Percentiles rank a stretch among this genome's conserved stretches.
These are phyloP conservation scores for Neocatenulostroma microsporum DNA, from an alignment of 2,329 filamentous ascomycete genomes.

Conservation along the genomic window DNA sequence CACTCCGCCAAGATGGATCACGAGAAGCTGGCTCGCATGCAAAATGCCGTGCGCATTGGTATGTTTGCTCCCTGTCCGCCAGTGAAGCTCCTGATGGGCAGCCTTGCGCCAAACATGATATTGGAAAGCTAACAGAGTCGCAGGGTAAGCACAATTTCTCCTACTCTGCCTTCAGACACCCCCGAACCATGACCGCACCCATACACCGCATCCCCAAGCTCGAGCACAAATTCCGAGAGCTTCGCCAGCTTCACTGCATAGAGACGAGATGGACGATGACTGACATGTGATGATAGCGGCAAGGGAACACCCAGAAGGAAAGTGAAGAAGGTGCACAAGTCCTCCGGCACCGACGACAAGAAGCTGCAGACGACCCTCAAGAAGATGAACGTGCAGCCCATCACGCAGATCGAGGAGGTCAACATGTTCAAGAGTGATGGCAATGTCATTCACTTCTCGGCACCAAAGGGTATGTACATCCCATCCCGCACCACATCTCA, in stretches of 20 bases:
- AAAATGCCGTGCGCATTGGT: conserved; percentile 64
- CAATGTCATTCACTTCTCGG: conserved; percentile 98
- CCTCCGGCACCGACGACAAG: conserved; percentile 94
- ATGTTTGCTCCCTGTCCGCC: conserved; percentile 34
- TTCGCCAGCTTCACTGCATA: too few relatives aligned
- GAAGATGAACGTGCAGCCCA: conserved; percentile 99
- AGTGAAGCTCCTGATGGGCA: background rate
- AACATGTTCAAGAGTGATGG: conserved; percentile 99
- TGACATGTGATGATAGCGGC: conserved; percentile 60
- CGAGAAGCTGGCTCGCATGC: conserved; percentile 59
- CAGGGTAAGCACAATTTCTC: conserved; percentile 27
- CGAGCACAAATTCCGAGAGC: too few relatives aligned
- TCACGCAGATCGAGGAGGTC: conserved; percentile 99
- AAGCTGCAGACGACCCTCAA: conserved; percentile 96
- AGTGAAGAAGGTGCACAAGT: conserved; percentile 95
- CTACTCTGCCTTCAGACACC: too few relatives aligned
- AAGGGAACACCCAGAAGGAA: conserved; percentile 97
- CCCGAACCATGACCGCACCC: background rate
- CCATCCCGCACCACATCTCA: too few relatives aligned
- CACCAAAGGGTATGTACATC: conserved; percentile 75
- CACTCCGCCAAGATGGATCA: conserved; percentile 47
- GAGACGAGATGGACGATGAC: too few relatives aligned
- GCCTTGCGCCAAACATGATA: background rate
- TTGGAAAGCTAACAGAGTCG: conserved; percentile 18
- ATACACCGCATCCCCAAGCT: too few relatives aligned